These are phyloP conservation scores for Xerocomus alliaceus DNA, from an alignment of 1,284 basidiomycete genomes.

Conservation along the genomic window DNA sequence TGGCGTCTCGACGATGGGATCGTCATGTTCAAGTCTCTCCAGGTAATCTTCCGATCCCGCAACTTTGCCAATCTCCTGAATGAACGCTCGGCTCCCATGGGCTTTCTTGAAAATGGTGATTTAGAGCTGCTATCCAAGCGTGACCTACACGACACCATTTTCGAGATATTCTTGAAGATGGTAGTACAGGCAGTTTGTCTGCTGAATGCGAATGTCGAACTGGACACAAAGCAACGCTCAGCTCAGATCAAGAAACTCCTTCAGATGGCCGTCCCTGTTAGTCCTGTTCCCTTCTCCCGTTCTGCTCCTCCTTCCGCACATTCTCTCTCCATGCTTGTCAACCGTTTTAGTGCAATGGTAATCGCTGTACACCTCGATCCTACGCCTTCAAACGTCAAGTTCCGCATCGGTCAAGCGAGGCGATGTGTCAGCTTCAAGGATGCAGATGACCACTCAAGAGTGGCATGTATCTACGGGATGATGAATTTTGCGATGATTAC, in stretches of 20 bases:
- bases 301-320: conserved; percentile 57
- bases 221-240: conserved; percentile 46
- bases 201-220: conserved; percentile 30
- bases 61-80: conserved; percentile 80
- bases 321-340: conserved; percentile 84
- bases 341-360: conserved; percentile 82
- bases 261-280: conserved; percentile 80
- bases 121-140: conserved; percentile 61
- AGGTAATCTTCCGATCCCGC: conserved; percentile 81
- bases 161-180: conserved; percentile 82
- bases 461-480: conserved; percentile 78
- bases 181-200: conserved; percentile 63
- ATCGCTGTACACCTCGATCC: conserved; percentile 81
- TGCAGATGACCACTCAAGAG: conserved; percentile 74
- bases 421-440: conserved; percentile 73
- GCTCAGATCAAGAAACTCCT: conserved; percentile 74
- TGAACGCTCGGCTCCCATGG: conserved; percentile 79
- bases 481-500: conserved; percentile 78
- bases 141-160: conserved; percentile 71
- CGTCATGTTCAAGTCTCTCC: conserved; percentile 69
- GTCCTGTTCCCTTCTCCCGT: conserved; percentile 70
- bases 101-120: conserved; percentile 74
- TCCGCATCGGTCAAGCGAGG: conserved; percentile 66
- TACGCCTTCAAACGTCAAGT: conserved; percentile 53
- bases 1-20: conserved; percentile 75